phyloP scores from a whole-genome alignment of 2,329 filamentous ascomycete species.

The Talaromyces sp. region DNA sequence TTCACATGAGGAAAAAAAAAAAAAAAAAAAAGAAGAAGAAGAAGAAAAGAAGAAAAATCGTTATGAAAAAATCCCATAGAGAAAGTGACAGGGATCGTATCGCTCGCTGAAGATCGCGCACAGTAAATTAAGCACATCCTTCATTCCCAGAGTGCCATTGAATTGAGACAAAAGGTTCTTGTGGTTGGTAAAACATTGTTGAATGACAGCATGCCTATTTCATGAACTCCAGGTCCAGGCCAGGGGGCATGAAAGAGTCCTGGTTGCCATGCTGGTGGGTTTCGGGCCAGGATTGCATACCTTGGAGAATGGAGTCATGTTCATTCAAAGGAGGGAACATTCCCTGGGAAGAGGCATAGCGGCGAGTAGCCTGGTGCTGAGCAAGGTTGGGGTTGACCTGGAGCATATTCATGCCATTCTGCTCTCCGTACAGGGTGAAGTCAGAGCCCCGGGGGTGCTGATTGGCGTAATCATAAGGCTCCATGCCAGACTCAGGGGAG shows the following conservation, averaged over 20 bases:
- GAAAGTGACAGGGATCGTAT: too few species aligned
- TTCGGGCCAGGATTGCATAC: constrained; percentile 20
- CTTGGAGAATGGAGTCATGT: constrained; percentile 12
- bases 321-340: constrained; percentile 25
- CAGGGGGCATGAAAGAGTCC: constrained; percentile 10
- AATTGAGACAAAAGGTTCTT: constrained; percentile 4
- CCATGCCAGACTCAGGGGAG: constrained; percentile 27
- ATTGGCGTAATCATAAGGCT: constrained; percentile 20
- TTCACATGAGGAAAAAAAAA: not conserved
- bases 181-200: not conserved
- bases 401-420: not conserved
- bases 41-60: too few species aligned
- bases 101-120: constrained; percentile 11
- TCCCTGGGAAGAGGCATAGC: constrained; percentile 12
- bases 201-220: not conserved
- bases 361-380: constrained; percentile 10
- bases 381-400: not conserved
- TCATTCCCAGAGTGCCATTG: too few species aligned
- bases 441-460: constrained; percentile 20
- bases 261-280: constrained; percentile 9
- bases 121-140: constrained; percentile 4
- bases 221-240: constrained; percentile 24
- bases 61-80: too few species aligned
- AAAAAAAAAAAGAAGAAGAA: too few species aligned
- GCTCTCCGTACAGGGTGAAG: constrained; percentile 31